These are phyloP conservation scores for Ustilago trichophora DNA, from an alignment of 1,284 basidiomycete species.

Conservation along the genomic window DNA sequence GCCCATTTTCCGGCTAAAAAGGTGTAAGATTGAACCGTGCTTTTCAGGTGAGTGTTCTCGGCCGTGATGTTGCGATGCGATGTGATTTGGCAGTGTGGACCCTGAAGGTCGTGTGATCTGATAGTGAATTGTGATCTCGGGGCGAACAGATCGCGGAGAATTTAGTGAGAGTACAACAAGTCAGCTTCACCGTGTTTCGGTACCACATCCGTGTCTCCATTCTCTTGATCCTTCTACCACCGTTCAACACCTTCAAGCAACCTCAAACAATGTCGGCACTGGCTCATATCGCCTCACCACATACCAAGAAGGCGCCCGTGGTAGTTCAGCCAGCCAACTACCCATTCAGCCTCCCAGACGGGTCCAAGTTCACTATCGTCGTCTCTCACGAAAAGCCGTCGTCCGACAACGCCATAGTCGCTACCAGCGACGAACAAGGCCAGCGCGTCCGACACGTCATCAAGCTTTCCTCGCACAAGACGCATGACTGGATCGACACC, in stretches of 20 bases:
- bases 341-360: constrained; percentile 35
- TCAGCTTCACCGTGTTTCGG: too few relatives aligned
- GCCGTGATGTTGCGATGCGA: not conserved
- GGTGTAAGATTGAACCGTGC: not conserved
- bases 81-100: not conserved
- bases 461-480: constrained; percentile 22
- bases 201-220: too few relatives aligned
- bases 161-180: too few relatives aligned
- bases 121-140: not conserved
- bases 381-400: constrained; percentile 26
- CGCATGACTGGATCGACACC: constrained; percentile 30
- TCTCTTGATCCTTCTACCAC: not conserved
- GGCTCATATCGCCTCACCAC: constrained; percentile 32
- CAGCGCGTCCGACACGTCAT: constrained; percentile 13
- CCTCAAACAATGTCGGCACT: constrained; percentile 32
- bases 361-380: constrained; percentile 32
- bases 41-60: not conserved
- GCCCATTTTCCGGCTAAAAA: not conserved
- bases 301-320: constrained; percentile 32
- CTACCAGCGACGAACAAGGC: constrained; percentile 1
- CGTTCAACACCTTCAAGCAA: not conserved
- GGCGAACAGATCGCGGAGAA: not conserved
- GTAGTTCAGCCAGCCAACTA: constrained; percentile 17
- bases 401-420: not conserved
- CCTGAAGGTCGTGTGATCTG: constrained; percentile 9